Evolutionary conservation across 2,329 filamentous ascomycete genomes (phyloP), one percentile per base, ranked within the genome.

Genomic region (Verticillium nubilum): DNA sequence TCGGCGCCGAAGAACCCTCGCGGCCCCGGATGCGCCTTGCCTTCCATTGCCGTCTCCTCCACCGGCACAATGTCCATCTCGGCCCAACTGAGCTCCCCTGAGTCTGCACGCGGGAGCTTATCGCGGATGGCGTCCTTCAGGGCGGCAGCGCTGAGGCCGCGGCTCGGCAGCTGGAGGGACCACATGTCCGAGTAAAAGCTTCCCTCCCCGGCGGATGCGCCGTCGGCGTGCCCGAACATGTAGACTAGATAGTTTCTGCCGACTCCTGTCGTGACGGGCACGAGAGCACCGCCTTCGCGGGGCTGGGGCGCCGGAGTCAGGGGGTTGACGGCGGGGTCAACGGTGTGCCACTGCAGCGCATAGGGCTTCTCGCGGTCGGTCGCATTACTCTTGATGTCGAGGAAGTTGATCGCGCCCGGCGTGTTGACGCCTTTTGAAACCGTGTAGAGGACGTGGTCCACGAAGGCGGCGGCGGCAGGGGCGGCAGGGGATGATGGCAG

Each of bases 241-340:
- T 80, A 78, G 2, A 83, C 68, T 1, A 85, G 72, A 64, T 82
- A 84, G 47, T 78, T 72, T 10, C 82, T 74, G 5, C 81, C 81
- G 61, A 80, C 78, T 10, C 81, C 81, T 0, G 80, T 82, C 0
- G 75, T 77, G 9, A 84, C 67, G 10, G 76, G 74, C 2, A 79
- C 65, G 10, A 84, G 66, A 1, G 75, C 77, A 1, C 76, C 76
- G 15, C 75, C 74, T 3, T 69, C 71, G 3, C 80, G 73, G 9
- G 75, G 71, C 28, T 70, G 70, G 2, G 81, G 81, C 0, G 75
- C 76, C 0, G 73, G 70, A 0, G 65, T 63, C 9, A 76, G 66
- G 4, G 75, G 73, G 57, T 76, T 75, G 2, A 71, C 70, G 3
- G 72, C 70, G 35, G 73, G 73, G 1, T 68, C 66, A 52, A 74